phyloP scores from a whole-genome alignment of 768 basidiomycete genomes.

The Rhodotorula diobovata region DNA sequence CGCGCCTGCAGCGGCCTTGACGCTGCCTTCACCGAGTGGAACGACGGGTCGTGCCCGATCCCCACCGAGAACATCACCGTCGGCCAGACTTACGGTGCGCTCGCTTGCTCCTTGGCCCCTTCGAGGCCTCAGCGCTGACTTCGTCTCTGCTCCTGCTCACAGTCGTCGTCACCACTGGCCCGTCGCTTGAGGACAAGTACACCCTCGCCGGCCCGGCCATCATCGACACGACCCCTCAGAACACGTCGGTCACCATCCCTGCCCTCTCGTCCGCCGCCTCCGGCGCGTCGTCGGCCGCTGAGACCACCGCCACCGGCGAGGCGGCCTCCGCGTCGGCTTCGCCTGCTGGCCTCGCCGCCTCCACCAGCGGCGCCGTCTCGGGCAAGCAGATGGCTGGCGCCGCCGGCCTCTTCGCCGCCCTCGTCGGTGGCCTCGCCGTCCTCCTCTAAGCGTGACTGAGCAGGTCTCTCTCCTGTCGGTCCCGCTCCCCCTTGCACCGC shows the following conservation, averaged over 20 bases:
- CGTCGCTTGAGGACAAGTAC: constrained; percentile 12
- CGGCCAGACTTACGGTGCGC: constrained; percentile 12
- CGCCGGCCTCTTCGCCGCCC: not conserved
- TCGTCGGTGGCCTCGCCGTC: not conserved
- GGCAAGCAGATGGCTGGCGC: not conserved
- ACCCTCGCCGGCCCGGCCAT: constrained; percentile 30
- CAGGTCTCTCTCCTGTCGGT: not conserved
- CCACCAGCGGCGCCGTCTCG: not conserved
- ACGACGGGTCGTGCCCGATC: constrained; percentile 18
- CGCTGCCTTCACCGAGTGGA: constrained; percentile 18
- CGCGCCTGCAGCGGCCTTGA: not conserved
- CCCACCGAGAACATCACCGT: constrained; percentile 20
- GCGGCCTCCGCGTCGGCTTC: not conserved
- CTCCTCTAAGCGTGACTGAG: not conserved
- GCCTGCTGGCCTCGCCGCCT: not conserved
- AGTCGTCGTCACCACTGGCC: constrained; percentile 27
- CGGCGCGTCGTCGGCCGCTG: not conserved
- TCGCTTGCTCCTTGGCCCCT: no score
- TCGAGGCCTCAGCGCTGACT: not conserved
- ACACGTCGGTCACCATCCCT: not conserved
- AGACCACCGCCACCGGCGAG: not conserved
- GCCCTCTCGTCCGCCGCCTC: constrained; percentile 9
- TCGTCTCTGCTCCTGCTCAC: not conserved
- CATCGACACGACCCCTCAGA: constrained; percentile 1
- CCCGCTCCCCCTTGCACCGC: no score